A percentile compares a stretch with the other conserved stretches of the same genome.
phyloP scores from a whole-genome alignment of 2,329 filamentous ascomycete genomes.

The Endoconidiophora polonica region DNA sequence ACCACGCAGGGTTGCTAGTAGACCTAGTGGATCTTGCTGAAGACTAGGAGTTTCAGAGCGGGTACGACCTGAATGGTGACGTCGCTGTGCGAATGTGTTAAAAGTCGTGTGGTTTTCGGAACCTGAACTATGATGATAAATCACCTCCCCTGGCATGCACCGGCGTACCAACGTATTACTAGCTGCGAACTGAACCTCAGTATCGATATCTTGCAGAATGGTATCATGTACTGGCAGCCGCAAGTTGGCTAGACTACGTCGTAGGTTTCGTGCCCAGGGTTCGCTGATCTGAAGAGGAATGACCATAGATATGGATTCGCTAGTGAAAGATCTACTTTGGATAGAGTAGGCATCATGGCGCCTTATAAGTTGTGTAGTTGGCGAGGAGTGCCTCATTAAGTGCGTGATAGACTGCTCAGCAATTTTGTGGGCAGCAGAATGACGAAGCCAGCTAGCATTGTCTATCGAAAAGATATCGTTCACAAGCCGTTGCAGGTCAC shows the following conservation, averaged over 20 bases:
- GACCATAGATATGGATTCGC: not conserved
- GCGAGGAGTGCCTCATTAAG: constrained; percentile 4
- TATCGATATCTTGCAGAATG: constrained; percentile 49
- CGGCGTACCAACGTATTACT: constrained; percentile 45
- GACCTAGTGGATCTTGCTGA: constrained; percentile 11
- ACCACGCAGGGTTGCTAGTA: constrained; percentile 5
- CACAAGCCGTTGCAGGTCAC: constrained; percentile 58
- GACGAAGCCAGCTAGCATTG: constrained; percentile 64
- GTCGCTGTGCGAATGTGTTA: not conserved
- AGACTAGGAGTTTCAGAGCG: not conserved
- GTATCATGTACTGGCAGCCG: constrained; percentile 47
- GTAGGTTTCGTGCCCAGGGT: constrained; percentile 69
- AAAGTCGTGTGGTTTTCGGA: too few relatives aligned
- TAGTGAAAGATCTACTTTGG: not conserved
- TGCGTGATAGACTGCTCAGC: constrained; percentile 46
- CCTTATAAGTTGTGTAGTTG: not conserved
- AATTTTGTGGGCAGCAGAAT: constrained; percentile 69
- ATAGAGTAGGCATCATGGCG: not conserved
- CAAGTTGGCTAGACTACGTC: constrained; percentile 59
- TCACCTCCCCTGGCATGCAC: not conserved
- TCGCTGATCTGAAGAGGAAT: constrained; percentile 22
- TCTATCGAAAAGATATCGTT: constrained; percentile 59
- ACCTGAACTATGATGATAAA: not conserved
- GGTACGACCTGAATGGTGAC: not conserved
- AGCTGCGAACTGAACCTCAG: constrained; percentile 46